Evolutionary conservation across 1,284 basidiomycete species (phyloP), one percentile per base, ranked within the genome.

Genomic region (Bjerkandera adusta): DNA sequence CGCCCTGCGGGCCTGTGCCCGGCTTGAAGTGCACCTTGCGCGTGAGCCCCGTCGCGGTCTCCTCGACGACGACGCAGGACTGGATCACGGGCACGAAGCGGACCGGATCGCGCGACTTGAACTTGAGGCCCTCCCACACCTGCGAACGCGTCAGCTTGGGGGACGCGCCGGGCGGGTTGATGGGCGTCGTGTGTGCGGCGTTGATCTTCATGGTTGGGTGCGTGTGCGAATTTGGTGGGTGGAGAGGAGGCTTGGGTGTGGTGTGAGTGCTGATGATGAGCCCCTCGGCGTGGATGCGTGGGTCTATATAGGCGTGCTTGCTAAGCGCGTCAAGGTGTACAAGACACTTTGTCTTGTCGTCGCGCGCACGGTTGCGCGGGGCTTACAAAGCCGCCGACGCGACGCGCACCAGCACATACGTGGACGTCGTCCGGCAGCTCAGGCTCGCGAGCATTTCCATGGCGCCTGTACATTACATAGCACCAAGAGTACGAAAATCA

Each of bases 21-120:
- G 49, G 49, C 27, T 43, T 50, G 34, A 50, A 47, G 29, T 38
- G 25, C 24, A 47, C 44, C 21, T 36, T 21, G 24, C 49, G 49
- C 5, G 49, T 50, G 11, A 50, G 34, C 12, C 49, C 49, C 11
- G 18, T 22, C 4, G 35, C 35, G 25, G 33, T 32, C 36, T 50
- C 49, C 12, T 47, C 32, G 16, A 50, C 26, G 25, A 50, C 40
- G 12, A 46, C 44, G 49, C 49, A 47, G 4, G 20, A 30, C 8
- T 22, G 33, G 18, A 47, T 43, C n/a, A 15, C 29, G 15, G 44
- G 39, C 13, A 50, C 44, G 39, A 41, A 50, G 16, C 36, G 32
- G 12, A 43, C 8, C 12, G 49, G 49, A 33, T 43, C 40, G 43
- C 49, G 49, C 13, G 49, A 30, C 24, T 50, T 50, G 39, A 32